Base-by-base conservation (phyloP, 202 grass and related monocot species). In the Cymbopogon flexuosus region DNA sequence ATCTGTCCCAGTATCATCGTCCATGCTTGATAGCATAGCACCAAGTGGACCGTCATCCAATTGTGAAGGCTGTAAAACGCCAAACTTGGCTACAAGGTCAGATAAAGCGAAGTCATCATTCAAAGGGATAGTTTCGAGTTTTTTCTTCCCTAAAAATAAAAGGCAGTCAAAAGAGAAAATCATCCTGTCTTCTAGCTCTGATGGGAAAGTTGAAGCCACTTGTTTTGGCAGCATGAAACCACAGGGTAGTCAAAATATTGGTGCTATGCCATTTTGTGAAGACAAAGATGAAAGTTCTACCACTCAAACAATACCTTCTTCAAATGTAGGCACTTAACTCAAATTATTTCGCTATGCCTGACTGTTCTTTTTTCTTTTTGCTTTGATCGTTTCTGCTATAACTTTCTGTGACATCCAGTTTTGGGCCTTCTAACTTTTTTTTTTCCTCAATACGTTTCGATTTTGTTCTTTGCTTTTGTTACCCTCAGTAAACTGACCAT, bases 91-190 rank as follows among this genome's bases (percentile, higher is more conserved):
- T 87, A 83, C 83, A 69, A 78, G 77, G 35, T 75, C 81, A 81
- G 83, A 76, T 72, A 91, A 91, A 85, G 88, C 47, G 67, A 98
- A 93, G 49, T 88, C 70, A 78, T 93, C 84, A 79, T 86, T 98
- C 72, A 98, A 83, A 77, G 92, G 87, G 70, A 97, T 77, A 81
- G 76, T 97, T 79, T 97, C 94, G 15, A 97, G 56, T 76, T 93
- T 97, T 90, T 95, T 98, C 86, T 98, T 95, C 73, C 69, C 79
- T 61, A 93, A 76, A 65, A 89, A 43, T 81, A 99, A 88, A 82
- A 99, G 52, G 21, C 43, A 77, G 23, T 61, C 77, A 77, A 89
- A 89, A 88, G 84, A 89, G 69, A 88, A 93, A 78, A 29, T 36
- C 33, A 70, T 13, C 56, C 41, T 79, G 54, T 75, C 67, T 71